Evolutionary conservation across 345 rosid species (phyloP).

Genomic region (Eucalyptus rudis): DNA sequence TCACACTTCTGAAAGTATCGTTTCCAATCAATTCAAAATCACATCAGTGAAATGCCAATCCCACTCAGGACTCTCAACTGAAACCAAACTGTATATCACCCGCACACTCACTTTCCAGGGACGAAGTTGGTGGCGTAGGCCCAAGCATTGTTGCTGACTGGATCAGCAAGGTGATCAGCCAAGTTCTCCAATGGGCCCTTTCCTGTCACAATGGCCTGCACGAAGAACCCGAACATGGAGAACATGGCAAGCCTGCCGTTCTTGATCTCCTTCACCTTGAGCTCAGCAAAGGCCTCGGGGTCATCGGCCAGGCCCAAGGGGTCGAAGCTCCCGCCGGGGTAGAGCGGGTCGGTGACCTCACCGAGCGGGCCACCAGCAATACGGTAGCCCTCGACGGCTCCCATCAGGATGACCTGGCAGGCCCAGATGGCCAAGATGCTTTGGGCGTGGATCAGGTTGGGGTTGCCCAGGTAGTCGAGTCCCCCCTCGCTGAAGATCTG

Average conservation of each 20-base stretch:
- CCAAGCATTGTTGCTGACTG: conserved; percentile 13
- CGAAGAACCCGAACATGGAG: conserved; percentile 6
- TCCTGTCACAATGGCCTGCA: conserved; percentile 4
- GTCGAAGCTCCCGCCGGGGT: conserved; percentile 13
- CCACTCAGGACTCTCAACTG: neutral
- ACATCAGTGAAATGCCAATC: neutral
- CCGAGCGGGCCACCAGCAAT: conserved; percentile 1
- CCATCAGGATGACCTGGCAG: conserved; percentile 6
- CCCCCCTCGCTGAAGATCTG: conserved; percentile 6
- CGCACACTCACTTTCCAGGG: neutral
- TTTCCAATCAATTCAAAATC: neutral
- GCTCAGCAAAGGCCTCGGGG: conserved; percentile 10
- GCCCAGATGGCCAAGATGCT: conserved; percentile 11
- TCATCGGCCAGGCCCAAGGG: conserved; percentile 9
- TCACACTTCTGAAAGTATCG: neutral
- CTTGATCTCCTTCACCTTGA: conserved; percentile 18
- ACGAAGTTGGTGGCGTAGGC: conserved; percentile 12
- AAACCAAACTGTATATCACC: neutral
- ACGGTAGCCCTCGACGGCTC: neutral
- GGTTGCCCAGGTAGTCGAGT: conserved; percentile 9
- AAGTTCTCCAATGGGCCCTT: conserved; percentile 12
- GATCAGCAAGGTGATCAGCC: conserved; percentile 11
- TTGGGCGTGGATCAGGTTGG: conserved; percentile 9
- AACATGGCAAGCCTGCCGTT: conserved; percentile 13
- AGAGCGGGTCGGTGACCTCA: conserved; percentile 4